phyloP scores from a whole-genome alignment of 129 eudicot species.

The Deinandra increscens region DNA sequence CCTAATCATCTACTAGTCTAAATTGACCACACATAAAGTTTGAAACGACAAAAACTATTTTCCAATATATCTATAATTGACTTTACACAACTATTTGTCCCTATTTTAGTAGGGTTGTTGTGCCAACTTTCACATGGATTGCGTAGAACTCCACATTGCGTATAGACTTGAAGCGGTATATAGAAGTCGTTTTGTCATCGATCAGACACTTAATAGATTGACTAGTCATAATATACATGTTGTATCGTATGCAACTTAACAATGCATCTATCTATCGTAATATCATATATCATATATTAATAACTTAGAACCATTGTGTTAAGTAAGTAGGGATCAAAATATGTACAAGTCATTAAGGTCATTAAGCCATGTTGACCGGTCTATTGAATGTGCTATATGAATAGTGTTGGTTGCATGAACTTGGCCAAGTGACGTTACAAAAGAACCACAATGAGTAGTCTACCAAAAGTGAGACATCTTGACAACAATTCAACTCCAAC shows the following conservation, averaged over 20 bases:
- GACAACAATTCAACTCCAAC: constrained; percentile 15
- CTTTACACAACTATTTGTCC: constrained; percentile 25
- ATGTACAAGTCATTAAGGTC: background rate
- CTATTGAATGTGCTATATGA: background rate
- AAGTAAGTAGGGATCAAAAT: background rate
- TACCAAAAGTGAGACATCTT: constrained; percentile 34
- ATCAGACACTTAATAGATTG: background rate
- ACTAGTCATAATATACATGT: background rate
- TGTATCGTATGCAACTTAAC: background rate
- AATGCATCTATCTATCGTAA: background rate
- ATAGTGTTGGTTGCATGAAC: constrained; percentile 29
- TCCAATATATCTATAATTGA: constrained; percentile 16
- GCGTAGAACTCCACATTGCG: constrained; percentile 13
- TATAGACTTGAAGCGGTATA: no score
- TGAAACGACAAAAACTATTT: constrained; percentile 29
- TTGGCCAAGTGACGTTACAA: constrained; percentile 15
- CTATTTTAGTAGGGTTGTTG: constrained; percentile 2
- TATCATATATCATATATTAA: background rate
- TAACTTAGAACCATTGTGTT: background rate
- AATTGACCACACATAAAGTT: constrained; percentile 22
- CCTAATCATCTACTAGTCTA: constrained; percentile 25
- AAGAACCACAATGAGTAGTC: constrained; percentile 22
- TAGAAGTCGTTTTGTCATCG: background rate
- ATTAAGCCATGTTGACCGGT: background rate
- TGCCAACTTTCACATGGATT: constrained; percentile 19